Evolutionary conservation across 495 filamentous ascomycete species (phyloP).

Genomic region (Geopyxis carbonaria): DNA sequence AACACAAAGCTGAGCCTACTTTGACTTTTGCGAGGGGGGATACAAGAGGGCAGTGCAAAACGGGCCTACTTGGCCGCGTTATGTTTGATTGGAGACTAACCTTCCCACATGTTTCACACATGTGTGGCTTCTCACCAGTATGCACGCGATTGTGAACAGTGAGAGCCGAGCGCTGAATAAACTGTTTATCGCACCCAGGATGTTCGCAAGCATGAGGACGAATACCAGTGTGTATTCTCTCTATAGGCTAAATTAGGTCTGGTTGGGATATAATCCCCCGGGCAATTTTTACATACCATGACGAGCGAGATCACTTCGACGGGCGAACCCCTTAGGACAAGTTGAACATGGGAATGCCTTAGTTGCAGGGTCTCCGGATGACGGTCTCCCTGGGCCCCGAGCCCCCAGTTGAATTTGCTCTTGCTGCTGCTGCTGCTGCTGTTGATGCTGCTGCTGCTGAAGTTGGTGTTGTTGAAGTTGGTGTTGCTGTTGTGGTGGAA

Average conservation of each 20-base stretch:
- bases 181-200: slow-evolving; percentile 81
- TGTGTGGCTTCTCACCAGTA: slow-evolving; percentile 94
- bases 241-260: slow-evolving; percentile 30
- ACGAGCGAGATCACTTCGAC: slow-evolving; percentile 82
- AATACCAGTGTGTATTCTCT: slow-evolving; percentile 86
- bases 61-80: not conserved
- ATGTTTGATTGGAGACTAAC: slow-evolving; percentile 39
- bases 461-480: not conserved
- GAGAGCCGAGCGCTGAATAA: slow-evolving; percentile 93
- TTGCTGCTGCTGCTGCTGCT: slow-evolving; percentile 24
- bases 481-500: not conserved
- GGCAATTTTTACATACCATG: slow-evolving; percentile 57
- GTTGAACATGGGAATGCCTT: slow-evolving; percentile 86
- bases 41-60: too few relatives aligned
- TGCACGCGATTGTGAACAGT: slow-evolving; percentile 92
- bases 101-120: slow-evolving; percentile 95
- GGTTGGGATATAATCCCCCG: too few relatives aligned
- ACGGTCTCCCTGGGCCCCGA: slow-evolving; percentile 29
- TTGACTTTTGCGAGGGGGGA: too few relatives aligned
- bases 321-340: slow-evolving; percentile 82
- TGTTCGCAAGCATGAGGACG: slow-evolving; percentile 86
- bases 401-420: slow-evolving; percentile 18
- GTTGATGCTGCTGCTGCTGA: not conserved
- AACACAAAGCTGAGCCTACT: too few relatives aligned
- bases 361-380: slow-evolving; percentile 35